Percentiles rank a stretch among this genome's conserved stretches.
phyloP scores from a whole-genome alignment of 2,329 filamentous ascomycete genomes.

The Botrytis paeoniae region DNA sequence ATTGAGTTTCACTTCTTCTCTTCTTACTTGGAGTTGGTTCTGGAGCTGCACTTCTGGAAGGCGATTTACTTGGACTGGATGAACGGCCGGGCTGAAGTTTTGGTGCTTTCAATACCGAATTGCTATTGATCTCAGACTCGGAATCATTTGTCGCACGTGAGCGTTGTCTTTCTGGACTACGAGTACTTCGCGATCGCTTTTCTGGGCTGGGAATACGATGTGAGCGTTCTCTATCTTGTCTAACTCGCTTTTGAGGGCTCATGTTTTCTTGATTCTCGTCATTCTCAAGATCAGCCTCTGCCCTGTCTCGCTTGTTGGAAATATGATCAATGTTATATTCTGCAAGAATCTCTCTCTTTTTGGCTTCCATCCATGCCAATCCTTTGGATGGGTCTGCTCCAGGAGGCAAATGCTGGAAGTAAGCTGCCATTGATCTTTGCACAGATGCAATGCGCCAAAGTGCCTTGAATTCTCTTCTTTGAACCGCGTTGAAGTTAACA shows the following conservation, averaged over 20 bases:
- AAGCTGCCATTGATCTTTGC: constrained; percentile 32
- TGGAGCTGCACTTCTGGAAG: constrained; percentile 18
- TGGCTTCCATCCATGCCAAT: constrained; percentile 14
- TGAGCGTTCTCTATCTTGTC: constrained; percentile 15
- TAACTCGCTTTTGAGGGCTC: constrained; percentile 31
- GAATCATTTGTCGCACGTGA: neutral
- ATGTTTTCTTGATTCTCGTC: constrained; percentile 28
- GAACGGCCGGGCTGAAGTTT: constrained; percentile 3
- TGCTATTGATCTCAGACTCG: constrained; percentile 19
- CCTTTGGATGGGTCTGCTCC: constrained; percentile 5
- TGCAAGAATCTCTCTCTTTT: constrained; percentile 15
- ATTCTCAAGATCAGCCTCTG: constrained; percentile 19
- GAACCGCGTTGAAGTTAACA: constrained; percentile 25
- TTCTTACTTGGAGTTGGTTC: constrained; percentile 25
- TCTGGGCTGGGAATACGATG: constrained; percentile 7
- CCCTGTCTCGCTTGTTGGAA: constrained; percentile 8
- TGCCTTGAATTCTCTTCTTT: constrained; percentile 30
- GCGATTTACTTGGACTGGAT: constrained; percentile 14
- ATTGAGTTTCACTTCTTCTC: constrained; percentile 35
- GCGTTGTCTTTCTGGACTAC: constrained; percentile 18
- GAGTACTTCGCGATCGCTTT: constrained; percentile 6
- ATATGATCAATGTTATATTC: constrained; percentile 2
- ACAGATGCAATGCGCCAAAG: constrained; percentile 35
- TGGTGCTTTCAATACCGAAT: constrained; percentile 11
- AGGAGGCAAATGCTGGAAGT: constrained; percentile 25